A percentile compares a stretch with the other conserved stretches of the same genome.
phyloP scores from a whole-genome alignment of 2,329 filamentous ascomycete genomes.

The Epichloe baconii region DNA sequence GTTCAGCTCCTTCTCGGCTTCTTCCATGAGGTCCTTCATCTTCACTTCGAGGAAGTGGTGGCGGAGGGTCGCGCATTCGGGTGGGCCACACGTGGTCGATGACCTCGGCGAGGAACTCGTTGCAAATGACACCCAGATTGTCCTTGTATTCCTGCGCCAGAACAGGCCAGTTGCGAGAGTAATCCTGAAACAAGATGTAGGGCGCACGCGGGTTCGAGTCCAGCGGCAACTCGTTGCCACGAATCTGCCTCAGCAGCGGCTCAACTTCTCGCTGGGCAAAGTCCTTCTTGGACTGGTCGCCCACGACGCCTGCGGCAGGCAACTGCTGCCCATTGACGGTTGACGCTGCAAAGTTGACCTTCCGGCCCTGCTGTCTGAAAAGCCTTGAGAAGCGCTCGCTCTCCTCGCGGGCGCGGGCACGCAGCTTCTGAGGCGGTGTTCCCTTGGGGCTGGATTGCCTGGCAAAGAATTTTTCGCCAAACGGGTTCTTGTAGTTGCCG shows the following conservation, averaged over 20 bases:
- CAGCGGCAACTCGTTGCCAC: constrained; percentile 38
- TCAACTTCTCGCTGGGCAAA: constrained; percentile 36
- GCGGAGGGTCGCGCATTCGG: constrained; percentile 37
- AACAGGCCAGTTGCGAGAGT: constrained; percentile 38
- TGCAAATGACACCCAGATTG: constrained; percentile 39
- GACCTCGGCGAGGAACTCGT: constrained; percentile 38
- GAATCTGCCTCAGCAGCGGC: constrained; percentile 34
- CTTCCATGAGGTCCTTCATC: constrained; percentile 33
- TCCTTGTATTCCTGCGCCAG: constrained; percentile 41
- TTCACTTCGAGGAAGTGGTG: constrained; percentile 35
- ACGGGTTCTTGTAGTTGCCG: constrained; percentile 42
- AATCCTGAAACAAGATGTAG: constrained; percentile 41
- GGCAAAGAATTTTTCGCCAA: constrained; percentile 37
- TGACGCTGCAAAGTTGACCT: constrained; percentile 28
- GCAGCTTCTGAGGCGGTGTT: constrained; percentile 37
- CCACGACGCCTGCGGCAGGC: constrained; percentile 18
- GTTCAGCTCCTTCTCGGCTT: constrained; percentile 32
- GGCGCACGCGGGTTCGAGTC: constrained; percentile 39
- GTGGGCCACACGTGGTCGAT: constrained; percentile 37
- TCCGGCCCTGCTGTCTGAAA: constrained; percentile 37
- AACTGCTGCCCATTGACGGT: constrained; percentile 9
- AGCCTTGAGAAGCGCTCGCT: constrained; percentile 35
- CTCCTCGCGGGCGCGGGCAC: constrained; percentile 37
- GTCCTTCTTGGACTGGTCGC: constrained; percentile 30
- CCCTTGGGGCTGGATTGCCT: constrained; percentile 34